A percentile compares a stretch with the other conserved stretches of the same genome.
These are phyloP conservation scores for Protomyces inouyei DNA, from an alignment of 1,139 yeast species.

Conservation along the genomic window DNA sequence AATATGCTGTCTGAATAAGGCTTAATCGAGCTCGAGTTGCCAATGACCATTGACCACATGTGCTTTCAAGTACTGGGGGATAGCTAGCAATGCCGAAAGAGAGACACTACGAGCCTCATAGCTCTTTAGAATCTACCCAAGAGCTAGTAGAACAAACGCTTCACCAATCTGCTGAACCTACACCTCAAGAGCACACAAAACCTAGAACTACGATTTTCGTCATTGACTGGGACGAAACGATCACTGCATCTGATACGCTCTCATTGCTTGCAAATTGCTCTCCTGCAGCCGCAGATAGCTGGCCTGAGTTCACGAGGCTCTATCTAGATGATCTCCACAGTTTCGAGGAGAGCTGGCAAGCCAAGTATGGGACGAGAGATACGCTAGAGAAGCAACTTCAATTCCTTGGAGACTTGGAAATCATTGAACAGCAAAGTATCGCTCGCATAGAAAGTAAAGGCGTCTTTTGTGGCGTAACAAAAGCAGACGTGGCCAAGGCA, in stretches of 20 bases:
- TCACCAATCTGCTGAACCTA: too few relatives aligned
- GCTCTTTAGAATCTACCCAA: too few relatives aligned
- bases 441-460: conserved; percentile 8
- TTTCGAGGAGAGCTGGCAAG: background rate
- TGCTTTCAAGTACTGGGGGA: too few relatives aligned
- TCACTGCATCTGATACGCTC: conserved; percentile 18
- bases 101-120: too few relatives aligned
- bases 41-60: background rate
- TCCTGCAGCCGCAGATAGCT: background rate
- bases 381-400: conserved; percentile 3
- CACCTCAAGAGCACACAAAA: background rate
- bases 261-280: conserved; percentile 7
- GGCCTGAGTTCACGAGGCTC: conserved; percentile 11
- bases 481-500: background rate
- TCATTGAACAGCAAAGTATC: conserved; percentile 2
- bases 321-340: conserved; percentile 16
- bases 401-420: conserved; percentile 5
- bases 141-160: too few relatives aligned
- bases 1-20: too few relatives aligned
- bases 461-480: conserved; percentile 16
- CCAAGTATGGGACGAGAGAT: background rate
- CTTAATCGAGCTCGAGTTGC: too few relatives aligned
- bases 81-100: too few relatives aligned
- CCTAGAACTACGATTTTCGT: background rate
- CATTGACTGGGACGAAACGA: conserved; percentile 27